Evolutionary conservation across 495 filamentous ascomycete genomes (phyloP).

Genomic region (Aeminium ludgeri): DNA sequence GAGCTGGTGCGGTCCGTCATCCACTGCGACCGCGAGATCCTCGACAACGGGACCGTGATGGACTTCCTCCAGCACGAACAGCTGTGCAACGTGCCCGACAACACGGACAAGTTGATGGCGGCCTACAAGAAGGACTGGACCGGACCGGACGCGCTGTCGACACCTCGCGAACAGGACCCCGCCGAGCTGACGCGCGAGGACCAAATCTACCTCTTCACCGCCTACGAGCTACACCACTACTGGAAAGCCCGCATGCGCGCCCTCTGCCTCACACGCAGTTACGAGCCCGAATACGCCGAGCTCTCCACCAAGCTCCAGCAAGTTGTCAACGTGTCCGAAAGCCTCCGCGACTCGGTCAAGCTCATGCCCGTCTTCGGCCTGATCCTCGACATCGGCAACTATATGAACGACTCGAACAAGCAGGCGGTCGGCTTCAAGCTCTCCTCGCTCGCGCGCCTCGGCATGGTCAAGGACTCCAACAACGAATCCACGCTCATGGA

Average conservation of each 20-base stretch:
- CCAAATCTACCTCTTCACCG: conserved; percentile 83
- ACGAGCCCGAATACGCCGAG: conserved; percentile 81
- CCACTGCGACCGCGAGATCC: conserved; percentile 77
- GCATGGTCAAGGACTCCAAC: conserved; percentile 98
- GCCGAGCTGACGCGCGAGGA: conserved; percentile 80
- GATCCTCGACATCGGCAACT: conserved; percentile 95
- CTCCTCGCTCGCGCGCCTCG: conserved; percentile 79
- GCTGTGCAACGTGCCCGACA: conserved; percentile 80
- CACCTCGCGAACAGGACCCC: conserved; percentile 74
- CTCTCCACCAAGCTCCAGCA: conserved; percentile 65
- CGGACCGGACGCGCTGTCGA: conserved; percentile 62
- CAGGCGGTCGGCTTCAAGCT: conserved; percentile 97
- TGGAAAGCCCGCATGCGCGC: conserved; percentile 97
- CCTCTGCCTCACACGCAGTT: conserved; percentile 66
- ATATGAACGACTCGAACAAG: conserved; percentile 99
- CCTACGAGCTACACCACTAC: conserved; percentile 92
- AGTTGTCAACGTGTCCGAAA: conserved; percentile 73
- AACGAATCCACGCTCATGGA: conserved; percentile 94
- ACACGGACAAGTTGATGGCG: conserved; percentile 74
- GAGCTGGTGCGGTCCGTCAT: conserved; percentile 85
- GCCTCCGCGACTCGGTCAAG: conserved; percentile 71
- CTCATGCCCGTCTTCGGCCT: conserved; percentile 91
- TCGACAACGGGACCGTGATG: conserved; percentile 92
- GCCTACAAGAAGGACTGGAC: conserved; percentile 96
- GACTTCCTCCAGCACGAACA: conserved; percentile 89